Percentiles rank a stretch among this genome's conserved stretches.
phyloP scores from a whole-genome alignment of 139 green algal species.

The Yamagishiella unicocca region DNA sequence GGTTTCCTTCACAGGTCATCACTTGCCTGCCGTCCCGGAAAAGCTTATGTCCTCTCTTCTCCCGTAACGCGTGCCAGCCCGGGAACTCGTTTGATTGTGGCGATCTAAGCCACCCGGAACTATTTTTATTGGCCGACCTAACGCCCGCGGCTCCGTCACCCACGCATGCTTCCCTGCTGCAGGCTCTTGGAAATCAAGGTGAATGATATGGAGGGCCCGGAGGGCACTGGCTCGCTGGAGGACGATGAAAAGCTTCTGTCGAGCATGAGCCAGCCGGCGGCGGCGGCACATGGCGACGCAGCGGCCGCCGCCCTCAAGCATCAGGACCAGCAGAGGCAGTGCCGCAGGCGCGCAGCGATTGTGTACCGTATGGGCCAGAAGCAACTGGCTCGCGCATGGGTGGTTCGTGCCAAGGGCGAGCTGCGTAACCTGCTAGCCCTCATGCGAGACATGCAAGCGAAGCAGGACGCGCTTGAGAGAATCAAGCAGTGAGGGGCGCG shows the following conservation, averaged over 20 bases:
- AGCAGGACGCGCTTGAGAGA: slow-evolving; percentile 4
- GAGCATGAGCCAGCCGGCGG: background rate
- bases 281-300: background rate
- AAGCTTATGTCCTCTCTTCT: background rate
- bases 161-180: too few relatives aligned
- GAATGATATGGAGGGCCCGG: slow-evolving; percentile 70
- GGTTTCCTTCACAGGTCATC: too few relatives aligned
- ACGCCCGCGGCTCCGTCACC: background rate
- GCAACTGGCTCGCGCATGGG: slow-evolving; percentile 71
- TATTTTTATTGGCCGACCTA: too few relatives aligned
- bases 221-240: slow-evolving; percentile 74
- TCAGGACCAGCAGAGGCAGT: slow-evolving; percentile 20
- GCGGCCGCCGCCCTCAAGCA: background rate
- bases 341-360: slow-evolving; percentile 62
- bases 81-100: background rate
- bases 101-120: too few relatives aligned
- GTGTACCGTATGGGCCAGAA: slow-evolving; percentile 86
- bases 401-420: slow-evolving; percentile 61
- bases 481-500: background rate
- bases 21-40: too few relatives aligned
- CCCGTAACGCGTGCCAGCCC: background rate
- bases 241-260: slow-evolving; percentile 38
- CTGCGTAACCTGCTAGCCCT: slow-evolving; percentile 67
- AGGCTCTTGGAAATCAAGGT: slow-evolving; percentile 80
- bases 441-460: slow-evolving; percentile 50